A percentile compares a stretch with the other conserved stretches of the same genome.
phyloP scores from a whole-genome alignment of 78 protist genomes.

The Chrysochromulina tobinii region DNA sequence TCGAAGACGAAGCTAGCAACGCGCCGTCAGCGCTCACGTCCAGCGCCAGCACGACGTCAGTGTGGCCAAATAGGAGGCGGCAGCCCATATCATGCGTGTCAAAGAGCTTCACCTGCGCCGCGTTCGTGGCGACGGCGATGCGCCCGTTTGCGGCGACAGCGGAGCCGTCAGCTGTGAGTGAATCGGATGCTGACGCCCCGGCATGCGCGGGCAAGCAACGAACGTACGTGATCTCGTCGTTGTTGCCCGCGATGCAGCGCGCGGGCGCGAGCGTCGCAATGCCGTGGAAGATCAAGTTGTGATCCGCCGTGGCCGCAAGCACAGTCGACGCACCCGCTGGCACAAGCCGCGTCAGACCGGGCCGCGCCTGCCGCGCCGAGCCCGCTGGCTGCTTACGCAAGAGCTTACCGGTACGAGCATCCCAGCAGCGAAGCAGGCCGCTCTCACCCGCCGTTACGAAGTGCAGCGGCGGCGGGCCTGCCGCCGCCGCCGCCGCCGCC shows the following conservation, averaged over 20 bases:
- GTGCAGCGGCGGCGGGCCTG: background rate
- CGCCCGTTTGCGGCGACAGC: background rate
- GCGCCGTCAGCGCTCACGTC: slow-evolving; percentile 62
- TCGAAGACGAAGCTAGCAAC: slow-evolving; percentile 32
- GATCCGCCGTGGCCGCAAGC: slow-evolving; percentile 63
- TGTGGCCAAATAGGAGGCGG: slow-evolving; percentile 65
- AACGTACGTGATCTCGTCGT: slow-evolving; percentile 78
- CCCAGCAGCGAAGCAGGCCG: background rate
- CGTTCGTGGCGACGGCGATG: slow-evolving; percentile 68
- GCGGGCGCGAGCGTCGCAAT: slow-evolving; percentile 26
- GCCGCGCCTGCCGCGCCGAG: background rate
- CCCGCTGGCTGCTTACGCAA: background rate
- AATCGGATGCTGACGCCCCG: background rate
- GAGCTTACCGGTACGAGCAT: background rate
- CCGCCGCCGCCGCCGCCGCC: background rate
- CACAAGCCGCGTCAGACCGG: background rate
- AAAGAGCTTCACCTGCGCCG: slow-evolving; percentile 38
- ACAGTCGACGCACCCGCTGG: background rate
- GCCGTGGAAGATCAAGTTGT: slow-evolving; percentile 57
- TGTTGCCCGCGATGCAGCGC: slow-evolving; percentile 70
- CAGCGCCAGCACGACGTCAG: slow-evolving; percentile 67
- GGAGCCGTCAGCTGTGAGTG: no score
- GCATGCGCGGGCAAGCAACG: slow-evolving; percentile 13
- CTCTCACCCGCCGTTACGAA: slow-evolving; percentile 20
- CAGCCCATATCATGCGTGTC: background rate